Percentiles rank a stretch among this genome's conserved stretches.
Conservation (phyloP, 345 rosid species). For the Melaleuca alternifolia region DNA sequence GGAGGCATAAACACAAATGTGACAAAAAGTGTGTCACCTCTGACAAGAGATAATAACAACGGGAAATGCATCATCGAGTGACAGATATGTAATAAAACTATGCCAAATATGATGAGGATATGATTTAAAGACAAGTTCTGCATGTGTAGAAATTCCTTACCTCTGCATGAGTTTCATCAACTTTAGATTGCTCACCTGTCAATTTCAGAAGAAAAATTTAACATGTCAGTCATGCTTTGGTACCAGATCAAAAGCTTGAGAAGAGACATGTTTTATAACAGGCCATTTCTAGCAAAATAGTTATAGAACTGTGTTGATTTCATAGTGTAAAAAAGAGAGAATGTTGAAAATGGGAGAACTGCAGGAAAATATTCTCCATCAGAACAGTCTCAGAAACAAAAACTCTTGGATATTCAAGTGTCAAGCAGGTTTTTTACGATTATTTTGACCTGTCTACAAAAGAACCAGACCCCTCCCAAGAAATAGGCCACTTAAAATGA, state of each 20-base stretch:
- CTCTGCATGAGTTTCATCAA: conserved; percentile 35
- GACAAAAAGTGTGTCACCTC: not conserved
- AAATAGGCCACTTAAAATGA: not conserved
- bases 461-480: not conserved
- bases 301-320: not conserved
- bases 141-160: conserved; percentile 15
- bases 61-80: not conserved
- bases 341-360: not conserved
- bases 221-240: not conserved
- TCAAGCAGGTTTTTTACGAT: not conserved
- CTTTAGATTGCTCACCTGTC: conserved; percentile 54
- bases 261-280: not conserved
- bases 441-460: not conserved
- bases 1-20: not conserved
- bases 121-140: not conserved
- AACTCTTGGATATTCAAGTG: not conserved
- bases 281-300: not conserved
- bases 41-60: not conserved
- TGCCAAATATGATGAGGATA: not conserved
- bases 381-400: not conserved
- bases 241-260: not conserved
- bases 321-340: not conserved
- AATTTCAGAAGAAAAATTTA: not conserved
- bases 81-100: not conserved
- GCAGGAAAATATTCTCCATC: not conserved